These are phyloP conservation scores for Seiridium unicorne DNA, from an alignment of 2,329 filamentous ascomycete genomes.

Conservation along the genomic window DNA sequence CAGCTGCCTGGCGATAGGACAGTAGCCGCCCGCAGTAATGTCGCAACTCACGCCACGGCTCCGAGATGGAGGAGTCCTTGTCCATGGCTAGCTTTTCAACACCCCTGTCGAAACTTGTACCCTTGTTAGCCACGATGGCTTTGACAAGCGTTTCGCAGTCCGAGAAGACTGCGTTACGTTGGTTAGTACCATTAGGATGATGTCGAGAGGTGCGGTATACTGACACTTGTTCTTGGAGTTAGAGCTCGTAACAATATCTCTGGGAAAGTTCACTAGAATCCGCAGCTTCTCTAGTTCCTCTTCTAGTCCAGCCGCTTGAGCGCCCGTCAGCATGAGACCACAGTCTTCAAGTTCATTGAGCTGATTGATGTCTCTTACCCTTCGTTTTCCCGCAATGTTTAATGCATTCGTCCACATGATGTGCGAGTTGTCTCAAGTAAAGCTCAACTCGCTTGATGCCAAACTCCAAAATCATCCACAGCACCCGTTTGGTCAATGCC, in stretches of 20 bases:
- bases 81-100: too few relatives aligned
- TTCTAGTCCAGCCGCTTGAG: too few relatives aligned
- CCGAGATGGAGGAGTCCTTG: not conserved
- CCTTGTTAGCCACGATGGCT: not conserved
- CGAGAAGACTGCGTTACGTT: not conserved
- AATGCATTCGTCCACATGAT: slow-evolving; percentile 4
- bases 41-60: slow-evolving; percentile 10
- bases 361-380: too few relatives aligned
- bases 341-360: too few relatives aligned
- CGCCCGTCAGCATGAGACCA: too few relatives aligned
- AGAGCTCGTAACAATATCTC: too few relatives aligned
- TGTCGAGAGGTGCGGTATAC: too few relatives aligned
- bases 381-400: not conserved
- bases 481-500: slow-evolving; percentile 5
- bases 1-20: slow-evolving; percentile 11
- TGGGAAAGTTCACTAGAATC: too few relatives aligned
- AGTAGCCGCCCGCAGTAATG: slow-evolving; percentile 8
- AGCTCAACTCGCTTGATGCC: not conserved
- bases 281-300: too few relatives aligned
- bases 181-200: not conserved
- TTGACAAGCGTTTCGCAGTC: slow-evolving; percentile 8
- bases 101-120: not conserved
- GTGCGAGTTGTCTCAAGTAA: slow-evolving; percentile 6
- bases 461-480: slow-evolving; percentile 5
- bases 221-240: too few relatives aligned